Evolutionary conservation across 495 filamentous ascomycete species (phyloP), one percentile per base, ranked within the genome.

Genomic region (Durotheca rogersii): DNA sequence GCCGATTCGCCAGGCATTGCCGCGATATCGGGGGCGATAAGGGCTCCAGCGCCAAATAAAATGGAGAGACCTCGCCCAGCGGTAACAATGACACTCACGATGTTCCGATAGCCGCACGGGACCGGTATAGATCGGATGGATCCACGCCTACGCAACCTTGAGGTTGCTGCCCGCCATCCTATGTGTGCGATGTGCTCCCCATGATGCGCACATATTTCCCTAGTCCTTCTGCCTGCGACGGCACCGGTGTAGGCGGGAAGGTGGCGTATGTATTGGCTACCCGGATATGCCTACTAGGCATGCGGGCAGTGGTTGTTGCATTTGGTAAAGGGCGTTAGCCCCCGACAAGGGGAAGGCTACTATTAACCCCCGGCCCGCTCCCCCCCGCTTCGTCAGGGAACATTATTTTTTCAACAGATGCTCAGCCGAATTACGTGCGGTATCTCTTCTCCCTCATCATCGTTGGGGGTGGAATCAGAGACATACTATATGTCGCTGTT

Each of bases 11-110:
- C 37, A 19, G 15, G 34, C 7, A 5, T n/a, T 12, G 9, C 48
- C 54, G 54, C 54, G 54, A 52, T 47, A 58, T 58, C 54, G 54
- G 54, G 54, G 47, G 15, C 12, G 37, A 56, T 30, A 45, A 42
- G 34, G 34, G 30, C 33, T 32, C 44, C 34, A n/a, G 14, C 32
- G 32, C 34, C 32, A 44, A 19, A 19, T 27, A 4, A n/a, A 27
- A 27, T 27, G 23, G 23, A 9, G 23, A 27, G 4, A 27, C 9
- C 9, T 27, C 23, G 4, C 4, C 4, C 9, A 27, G 9, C 23
- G 23, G 23, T 9, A 27, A 27, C 9, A 9, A 27, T 27, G 4
- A 27, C 9, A 36, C 32, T 38, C 32, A 18, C 23, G 9, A 11
- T 19, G 15, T 17, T 11, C 44, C 38, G 46, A 51, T 18, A 46